These are phyloP conservation scores for Leccinum incarnatum DNA, from an alignment of 768 basidiomycete genomes.

Conservation along the genomic window DNA sequence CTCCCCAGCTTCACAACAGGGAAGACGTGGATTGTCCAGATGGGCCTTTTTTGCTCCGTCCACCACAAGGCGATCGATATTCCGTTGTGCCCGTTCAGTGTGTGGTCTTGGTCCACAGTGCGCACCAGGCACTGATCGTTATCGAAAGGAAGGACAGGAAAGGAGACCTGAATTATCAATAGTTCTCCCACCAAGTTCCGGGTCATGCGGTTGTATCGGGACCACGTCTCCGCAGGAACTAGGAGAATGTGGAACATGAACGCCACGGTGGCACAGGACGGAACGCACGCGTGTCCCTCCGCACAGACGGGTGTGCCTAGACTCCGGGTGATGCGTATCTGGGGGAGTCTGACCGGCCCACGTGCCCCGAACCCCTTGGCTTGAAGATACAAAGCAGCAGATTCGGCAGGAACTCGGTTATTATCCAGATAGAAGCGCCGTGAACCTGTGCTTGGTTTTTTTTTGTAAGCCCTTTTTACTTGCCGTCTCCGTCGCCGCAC, in stretches of 20 bases:
- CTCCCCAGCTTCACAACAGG: neutral
- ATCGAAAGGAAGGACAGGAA: neutral
- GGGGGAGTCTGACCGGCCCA: neutral
- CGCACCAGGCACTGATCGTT: constrained; percentile 8
- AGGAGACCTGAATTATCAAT: neutral
- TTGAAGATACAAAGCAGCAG: neutral
- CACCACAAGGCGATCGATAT: neutral
- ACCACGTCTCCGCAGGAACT: neutral
- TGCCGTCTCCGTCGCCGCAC: too few species aligned
- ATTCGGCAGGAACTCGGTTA: neutral
- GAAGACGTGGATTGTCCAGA: neutral
- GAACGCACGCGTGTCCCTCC: neutral
- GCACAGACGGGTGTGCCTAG: neutral
- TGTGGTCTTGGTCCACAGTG: neutral
- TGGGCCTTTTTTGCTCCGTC: neutral
- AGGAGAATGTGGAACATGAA: neutral
- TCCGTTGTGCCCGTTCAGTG: neutral
- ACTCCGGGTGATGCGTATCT: neutral
- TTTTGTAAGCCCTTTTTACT: neutral
- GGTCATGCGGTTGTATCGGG: neutral
- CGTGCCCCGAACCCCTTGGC: neutral
- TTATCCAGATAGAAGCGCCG: neutral
- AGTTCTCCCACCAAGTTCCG: neutral
- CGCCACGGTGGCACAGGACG: neutral
- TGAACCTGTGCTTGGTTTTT: neutral